These are phyloP conservation scores for Aspergillus olivimuriae DNA, from an alignment of 495 filamentous ascomycete genomes.

Conservation along the genomic window DNA sequence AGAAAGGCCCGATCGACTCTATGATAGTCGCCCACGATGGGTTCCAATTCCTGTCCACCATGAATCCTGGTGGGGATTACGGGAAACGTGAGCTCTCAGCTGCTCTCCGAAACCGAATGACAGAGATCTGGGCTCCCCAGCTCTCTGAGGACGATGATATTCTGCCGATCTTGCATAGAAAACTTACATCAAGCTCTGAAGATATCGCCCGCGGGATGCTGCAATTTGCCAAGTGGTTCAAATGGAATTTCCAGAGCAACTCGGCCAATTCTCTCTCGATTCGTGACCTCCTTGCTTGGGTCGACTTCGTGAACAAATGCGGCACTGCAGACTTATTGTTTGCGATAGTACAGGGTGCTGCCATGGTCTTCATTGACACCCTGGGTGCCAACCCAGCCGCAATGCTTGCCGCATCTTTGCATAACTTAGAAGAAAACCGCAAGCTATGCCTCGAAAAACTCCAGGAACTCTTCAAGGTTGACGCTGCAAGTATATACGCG, in stretches of 20 bases:
- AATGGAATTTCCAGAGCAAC: conserved; percentile 64
- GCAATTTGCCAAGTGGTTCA: conserved; percentile 89
- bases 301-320: conserved; percentile 78
- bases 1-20: conserved; percentile 81
- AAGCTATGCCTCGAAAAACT: conserved; percentile 67
- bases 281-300: conserved; percentile 86
- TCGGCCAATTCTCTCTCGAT: conserved; percentile 72
- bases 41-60: conserved; percentile 95
- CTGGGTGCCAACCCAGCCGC: conserved; percentile 91
- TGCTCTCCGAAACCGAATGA: conserved; percentile 92
- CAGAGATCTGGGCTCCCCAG: conserved; percentile 95
- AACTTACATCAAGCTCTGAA: conserved; percentile 53
- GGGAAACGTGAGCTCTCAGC: conserved; percentile 96
- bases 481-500: conserved; percentile 59
- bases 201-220: conserved; percentile 54
- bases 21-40: conserved; percentile 69
- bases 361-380: conserved; percentile 93
- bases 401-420: conserved; percentile 58
- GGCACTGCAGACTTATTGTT: conserved; percentile 43
- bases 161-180: conserved; percentile 74
- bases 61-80: conserved; percentile 99
- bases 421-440: conserved; percentile 55
- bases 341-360: conserved; percentile 76
- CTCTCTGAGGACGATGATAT: conserved; percentile 76
- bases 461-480: conserved; percentile 53